Conservation (phyloP, 2,329 filamentous ascomycete species). For the Dactylonectria estremocensis region DNA sequence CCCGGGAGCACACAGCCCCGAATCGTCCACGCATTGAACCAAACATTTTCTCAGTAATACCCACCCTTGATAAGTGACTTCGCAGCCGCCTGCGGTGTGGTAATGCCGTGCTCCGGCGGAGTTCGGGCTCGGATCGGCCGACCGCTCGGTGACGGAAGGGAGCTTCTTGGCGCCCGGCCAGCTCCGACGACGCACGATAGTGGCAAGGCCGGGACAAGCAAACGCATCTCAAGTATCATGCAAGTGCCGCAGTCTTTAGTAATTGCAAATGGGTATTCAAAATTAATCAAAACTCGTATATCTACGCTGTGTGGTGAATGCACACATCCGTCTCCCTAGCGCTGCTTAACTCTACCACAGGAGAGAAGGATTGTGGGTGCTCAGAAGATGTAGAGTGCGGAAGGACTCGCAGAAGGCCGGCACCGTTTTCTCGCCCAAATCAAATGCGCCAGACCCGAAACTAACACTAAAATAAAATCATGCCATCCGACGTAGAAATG, state of each 20-base stretch:
- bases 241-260: neutral
- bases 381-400: neutral
- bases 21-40: neutral
- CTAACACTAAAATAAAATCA: neutral
- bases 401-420: neutral
- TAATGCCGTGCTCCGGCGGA: slow-evolving; percentile 26
- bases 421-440: slow-evolving; percentile 14
- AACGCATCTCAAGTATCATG: neutral
- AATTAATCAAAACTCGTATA: slow-evolving; percentile 8
- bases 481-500: neutral
- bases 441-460: slow-evolving; percentile 1
- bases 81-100: neutral
- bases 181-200: neutral
- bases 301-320: slow-evolving; percentile 24
- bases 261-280: slow-evolving; percentile 28
- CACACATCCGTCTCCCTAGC: neutral
- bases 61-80: neutral
- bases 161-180: neutral
- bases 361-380: neutral
- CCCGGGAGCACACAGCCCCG: neutral
- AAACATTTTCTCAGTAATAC: neutral
- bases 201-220: neutral
- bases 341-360: slow-evolving; percentile 4
- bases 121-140: slow-evolving; percentile 6
- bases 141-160: slow-evolving; percentile 14